Evolutionary conservation across 495 filamentous ascomycete genomes (phyloP).

Genomic region (Chaetomium cochliodes): DNA sequence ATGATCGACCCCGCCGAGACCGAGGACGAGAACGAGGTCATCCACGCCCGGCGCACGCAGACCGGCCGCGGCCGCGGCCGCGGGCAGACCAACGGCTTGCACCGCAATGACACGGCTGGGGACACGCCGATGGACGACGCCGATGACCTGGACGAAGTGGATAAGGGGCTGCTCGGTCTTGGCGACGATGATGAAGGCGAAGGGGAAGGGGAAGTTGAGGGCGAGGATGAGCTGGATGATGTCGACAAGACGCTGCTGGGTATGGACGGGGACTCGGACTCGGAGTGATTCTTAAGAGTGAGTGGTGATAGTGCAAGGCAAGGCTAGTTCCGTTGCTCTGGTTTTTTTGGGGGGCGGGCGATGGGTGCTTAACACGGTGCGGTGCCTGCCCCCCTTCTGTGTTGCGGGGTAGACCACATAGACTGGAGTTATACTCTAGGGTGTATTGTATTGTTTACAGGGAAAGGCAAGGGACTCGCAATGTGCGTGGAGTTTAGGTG

Average conservation of each 20-base stretch:
- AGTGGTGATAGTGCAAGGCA: no score
- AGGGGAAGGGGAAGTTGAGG: slow-evolving; percentile 29
- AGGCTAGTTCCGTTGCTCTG: no score
- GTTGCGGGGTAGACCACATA: not conserved
- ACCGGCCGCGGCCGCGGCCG: slow-evolving; percentile 10
- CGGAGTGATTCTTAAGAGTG: slow-evolving; percentile 32
- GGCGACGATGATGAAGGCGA: slow-evolving; percentile 47
- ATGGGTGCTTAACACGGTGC: not conserved
- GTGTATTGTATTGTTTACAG: slow-evolving; percentile 1
- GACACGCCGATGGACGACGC: slow-evolving; percentile 46
- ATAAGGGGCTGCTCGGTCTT: slow-evolving; percentile 20
- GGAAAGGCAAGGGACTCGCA: not conserved
- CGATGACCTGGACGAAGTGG: slow-evolving; percentile 45
- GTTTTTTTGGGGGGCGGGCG: not conserved
- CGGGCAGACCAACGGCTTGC: slow-evolving; percentile 23
- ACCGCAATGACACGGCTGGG: slow-evolving; percentile 32
- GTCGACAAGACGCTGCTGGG: slow-evolving; percentile 53
- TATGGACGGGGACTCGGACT: slow-evolving; percentile 46
- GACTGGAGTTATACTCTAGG: not conserved
- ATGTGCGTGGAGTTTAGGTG: slow-evolving; percentile 12
- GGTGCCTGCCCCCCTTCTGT: not conserved
- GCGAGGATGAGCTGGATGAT: slow-evolving; percentile 52
- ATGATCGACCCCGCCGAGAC: slow-evolving; percentile 36
- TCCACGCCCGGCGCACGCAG: slow-evolving; percentile 18
- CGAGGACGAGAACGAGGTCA: slow-evolving; percentile 35